Percentiles rank a stretch among this genome's conserved stretches.
phyloP scores from a whole-genome alignment of 371 early-diverging fungal species.

The Phascolomyces articulosus region DNA sequence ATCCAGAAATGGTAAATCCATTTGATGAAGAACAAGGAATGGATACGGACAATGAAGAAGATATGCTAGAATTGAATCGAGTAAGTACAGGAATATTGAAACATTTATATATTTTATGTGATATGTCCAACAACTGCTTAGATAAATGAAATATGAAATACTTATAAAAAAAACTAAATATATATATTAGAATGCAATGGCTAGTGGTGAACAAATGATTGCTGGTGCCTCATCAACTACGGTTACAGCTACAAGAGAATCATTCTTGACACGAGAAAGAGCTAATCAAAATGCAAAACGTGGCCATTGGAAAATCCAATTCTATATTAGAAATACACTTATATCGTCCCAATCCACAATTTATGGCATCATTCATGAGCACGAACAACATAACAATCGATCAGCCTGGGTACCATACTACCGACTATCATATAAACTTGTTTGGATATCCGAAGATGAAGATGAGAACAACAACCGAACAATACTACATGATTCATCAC shows the following conservation, averaged over 20 bases:
- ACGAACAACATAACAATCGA: neutral
- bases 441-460: neutral
- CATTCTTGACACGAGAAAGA: neutral
- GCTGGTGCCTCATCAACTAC: neutral
- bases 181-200: neutral
- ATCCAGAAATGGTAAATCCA: conserved; percentile 8
- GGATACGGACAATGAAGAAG: conserved; percentile 9
- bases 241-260: neutral
- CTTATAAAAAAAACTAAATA: too few relatives aligned
- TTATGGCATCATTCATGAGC: conserved; percentile 5
- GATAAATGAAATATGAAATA: too few relatives aligned
- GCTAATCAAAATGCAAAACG: neutral
- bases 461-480: neutral
- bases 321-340: conserved; percentile 1
- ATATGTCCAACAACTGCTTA: neutral
- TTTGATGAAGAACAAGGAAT: conserved; percentile 5
- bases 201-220: neutral
- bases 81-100: too few relatives aligned
- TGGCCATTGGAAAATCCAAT: conserved; percentile 4
- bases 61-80: neutral
- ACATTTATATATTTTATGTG: too few relatives aligned
- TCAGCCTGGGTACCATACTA: conserved; percentile 2
- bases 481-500: too few relatives aligned
- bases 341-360: neutral
- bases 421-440: neutral